These are phyloP conservation scores for Elongisporangium anandrum DNA, from an alignment of 352 stramenopile species.

Conservation along the genomic window DNA sequence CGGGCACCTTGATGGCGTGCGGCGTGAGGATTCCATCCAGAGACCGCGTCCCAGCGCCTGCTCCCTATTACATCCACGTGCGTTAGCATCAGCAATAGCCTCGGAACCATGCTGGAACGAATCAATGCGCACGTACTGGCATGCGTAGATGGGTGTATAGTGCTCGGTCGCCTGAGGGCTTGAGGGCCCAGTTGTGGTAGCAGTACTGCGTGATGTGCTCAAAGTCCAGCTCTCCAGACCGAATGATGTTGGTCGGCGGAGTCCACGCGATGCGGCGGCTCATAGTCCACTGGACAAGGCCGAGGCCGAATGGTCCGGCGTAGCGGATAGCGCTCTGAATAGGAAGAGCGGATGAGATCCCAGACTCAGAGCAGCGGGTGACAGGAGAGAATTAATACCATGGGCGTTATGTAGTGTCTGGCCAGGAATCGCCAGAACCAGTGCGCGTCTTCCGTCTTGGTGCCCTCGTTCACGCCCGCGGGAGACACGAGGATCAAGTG, in stretches of 20 bases:
- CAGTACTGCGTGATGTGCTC: conserved; percentile 66
- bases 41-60: conserved; percentile 41
- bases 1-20: conserved; percentile 46
- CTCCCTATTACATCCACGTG: conserved; percentile 20
- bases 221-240: conserved; percentile 63
- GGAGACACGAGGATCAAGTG: conserved; percentile 77
- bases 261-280: conserved; percentile 54
- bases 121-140: conserved; percentile 26
- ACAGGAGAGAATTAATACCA: conserved; percentile 23
- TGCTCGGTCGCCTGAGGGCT: conserved; percentile 62
- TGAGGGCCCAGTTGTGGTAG: conserved; percentile 81
- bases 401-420: conserved; percentile 58
- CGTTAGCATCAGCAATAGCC: conserved; percentile 4
- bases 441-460: conserved; percentile 32
- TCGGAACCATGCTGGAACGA: background rate
- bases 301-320: conserved; percentile 47
- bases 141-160: conserved; percentile 71
- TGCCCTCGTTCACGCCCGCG: conserved; percentile 47
- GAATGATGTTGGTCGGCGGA: conserved; percentile 67
- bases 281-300: conserved; percentile 56
- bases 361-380: background rate
- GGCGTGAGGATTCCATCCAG: conserved; percentile 52
- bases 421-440: conserved; percentile 35
- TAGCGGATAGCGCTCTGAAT: conserved; percentile 57
- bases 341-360: background rate